Evolutionary conservation across 495 filamentous ascomycete genomes (phyloP).

Genomic region (Lepraria neglecta): DNA sequence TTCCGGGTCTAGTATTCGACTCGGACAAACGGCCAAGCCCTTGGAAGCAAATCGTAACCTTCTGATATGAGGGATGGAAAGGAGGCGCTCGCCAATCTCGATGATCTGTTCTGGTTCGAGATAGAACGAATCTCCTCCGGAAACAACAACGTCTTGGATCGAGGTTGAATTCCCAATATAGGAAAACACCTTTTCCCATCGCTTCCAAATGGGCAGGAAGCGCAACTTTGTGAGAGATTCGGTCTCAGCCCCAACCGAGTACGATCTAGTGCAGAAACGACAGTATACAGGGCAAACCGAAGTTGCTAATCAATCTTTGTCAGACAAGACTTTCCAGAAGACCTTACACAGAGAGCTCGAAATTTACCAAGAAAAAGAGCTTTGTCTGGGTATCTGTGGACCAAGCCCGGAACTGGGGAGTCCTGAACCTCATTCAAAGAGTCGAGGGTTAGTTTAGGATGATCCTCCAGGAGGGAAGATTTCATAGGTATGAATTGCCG

Average conservation of each 20-base stretch:
- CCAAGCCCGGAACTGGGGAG: conserved; percentile 43
- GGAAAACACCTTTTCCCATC: conserved; percentile 43
- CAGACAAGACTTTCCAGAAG: too few relatives aligned
- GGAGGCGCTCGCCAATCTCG: not conserved
- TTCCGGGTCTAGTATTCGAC: conserved; percentile 41
- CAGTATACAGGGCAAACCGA: conserved; percentile 7
- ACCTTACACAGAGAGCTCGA: too few relatives aligned
- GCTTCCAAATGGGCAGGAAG: conserved; percentile 36
- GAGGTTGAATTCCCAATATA: conserved; percentile 45
- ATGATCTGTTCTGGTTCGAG: conserved; percentile 1
- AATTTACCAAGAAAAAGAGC: conserved; percentile 55
- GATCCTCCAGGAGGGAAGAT: conserved; percentile 45
- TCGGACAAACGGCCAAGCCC: conserved; percentile 48
- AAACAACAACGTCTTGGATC: conserved; percentile 26
- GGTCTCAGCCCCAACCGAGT: conserved; percentile 48
- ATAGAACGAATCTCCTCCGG: not conserved
- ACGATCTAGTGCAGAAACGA: conserved; percentile 37
- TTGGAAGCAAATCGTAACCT: conserved; percentile 53
- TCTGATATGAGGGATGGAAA: conserved; percentile 1
- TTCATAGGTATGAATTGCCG: conserved; percentile 49
- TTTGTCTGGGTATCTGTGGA: conserved; percentile 55
- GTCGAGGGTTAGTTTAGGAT: conserved; percentile 30
- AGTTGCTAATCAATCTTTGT: conserved; percentile 1
- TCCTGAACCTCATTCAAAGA: conserved; percentile 44
- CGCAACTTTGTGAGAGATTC: conserved; percentile 43